Conservation (phyloP, 2,329 filamentous ascomycete species). For the Sordariomycetes sp. region DNA sequence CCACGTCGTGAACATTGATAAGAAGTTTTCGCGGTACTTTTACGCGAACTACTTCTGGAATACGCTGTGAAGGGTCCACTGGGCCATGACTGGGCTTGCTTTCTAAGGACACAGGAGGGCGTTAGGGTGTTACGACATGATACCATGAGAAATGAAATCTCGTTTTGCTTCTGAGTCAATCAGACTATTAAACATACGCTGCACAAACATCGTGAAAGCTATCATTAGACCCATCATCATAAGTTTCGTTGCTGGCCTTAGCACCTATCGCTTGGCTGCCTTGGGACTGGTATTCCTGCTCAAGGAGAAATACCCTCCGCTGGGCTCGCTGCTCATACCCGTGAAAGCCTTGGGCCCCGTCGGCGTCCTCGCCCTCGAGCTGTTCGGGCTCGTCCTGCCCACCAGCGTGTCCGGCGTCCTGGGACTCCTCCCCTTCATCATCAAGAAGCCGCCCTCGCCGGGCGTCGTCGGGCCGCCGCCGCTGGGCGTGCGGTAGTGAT, state of each 20-base stretch:
- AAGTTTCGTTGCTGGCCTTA: too few species aligned
- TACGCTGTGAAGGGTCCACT: slow-evolving; percentile 47
- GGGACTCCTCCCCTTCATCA: slow-evolving; percentile 29
- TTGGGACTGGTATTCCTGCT: slow-evolving; percentile 18
- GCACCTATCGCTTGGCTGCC: slow-evolving; percentile 17
- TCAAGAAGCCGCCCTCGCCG: slow-evolving; percentile 29
- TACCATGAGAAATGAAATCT: slow-evolving; percentile 3
- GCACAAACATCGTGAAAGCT: too few species aligned
- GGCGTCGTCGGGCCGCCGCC: slow-evolving; percentile 27
- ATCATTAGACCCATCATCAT: too few species aligned
- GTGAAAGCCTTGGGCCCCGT: slow-evolving; percentile 20
- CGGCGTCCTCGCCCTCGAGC: slow-evolving; percentile 38
- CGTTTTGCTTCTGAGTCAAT: too few species aligned
- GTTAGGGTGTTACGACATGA: slow-evolving; percentile 4
- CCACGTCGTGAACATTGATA: slow-evolving; percentile 88
- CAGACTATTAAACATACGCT: too few species aligned
- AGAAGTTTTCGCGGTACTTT: slow-evolving; percentile 83
- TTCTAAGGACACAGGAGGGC: slow-evolving; percentile 7
- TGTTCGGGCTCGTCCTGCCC: slow-evolving; percentile 30
- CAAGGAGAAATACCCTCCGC: slow-evolving; percentile 34
- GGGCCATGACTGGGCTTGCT: slow-evolving; percentile 6
- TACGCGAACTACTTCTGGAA: slow-evolving; percentile 97
- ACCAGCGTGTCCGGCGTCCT: not conserved
- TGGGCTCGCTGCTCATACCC: slow-evolving; percentile 12
- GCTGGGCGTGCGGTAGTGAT: slow-evolving; percentile 30